A percentile compares a stretch with the other conserved stretches of the same genome.
phyloP scores from a whole-genome alignment of 2,329 filamentous ascomycete genomes.

The Tolypocladium pustulatum region DNA sequence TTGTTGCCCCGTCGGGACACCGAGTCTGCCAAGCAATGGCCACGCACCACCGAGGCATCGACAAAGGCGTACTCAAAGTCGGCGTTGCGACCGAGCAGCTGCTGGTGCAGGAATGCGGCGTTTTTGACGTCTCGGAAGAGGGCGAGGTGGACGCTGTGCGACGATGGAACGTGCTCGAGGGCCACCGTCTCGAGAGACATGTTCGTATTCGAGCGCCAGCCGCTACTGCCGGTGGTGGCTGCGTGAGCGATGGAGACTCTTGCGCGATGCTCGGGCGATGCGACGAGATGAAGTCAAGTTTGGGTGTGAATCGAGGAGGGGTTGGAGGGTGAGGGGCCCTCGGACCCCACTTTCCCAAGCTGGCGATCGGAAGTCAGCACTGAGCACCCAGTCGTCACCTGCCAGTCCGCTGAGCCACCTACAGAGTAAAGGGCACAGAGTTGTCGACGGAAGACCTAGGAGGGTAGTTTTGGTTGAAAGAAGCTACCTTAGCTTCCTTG shows the following conservation, averaged over 20 bases:
- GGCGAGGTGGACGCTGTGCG: conserved; percentile 59
- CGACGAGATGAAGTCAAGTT: background rate
- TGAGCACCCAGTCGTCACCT: background rate
- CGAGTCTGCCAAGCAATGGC: too few relatives aligned
- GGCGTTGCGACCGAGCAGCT: conserved; percentile 74
- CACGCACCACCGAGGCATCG: conserved; percentile 64
- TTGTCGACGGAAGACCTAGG: too few relatives aligned
- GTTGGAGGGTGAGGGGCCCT: background rate
- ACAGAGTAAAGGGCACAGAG: too few relatives aligned
- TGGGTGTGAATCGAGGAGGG: background rate
- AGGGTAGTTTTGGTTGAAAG: too few relatives aligned
- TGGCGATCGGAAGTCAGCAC: background rate
- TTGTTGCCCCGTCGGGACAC: too few relatives aligned
- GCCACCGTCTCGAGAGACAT: conserved; percentile 55
- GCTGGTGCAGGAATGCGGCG: conserved; percentile 64
- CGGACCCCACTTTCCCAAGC: background rate
- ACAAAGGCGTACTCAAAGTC: conserved; percentile 91
- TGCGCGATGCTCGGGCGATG: background rate
- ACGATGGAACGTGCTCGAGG: conserved; percentile 64
- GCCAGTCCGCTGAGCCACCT: background rate
- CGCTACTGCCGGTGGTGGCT: background rate
- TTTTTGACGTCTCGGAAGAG: conserved; percentile 73
- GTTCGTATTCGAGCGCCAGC: conserved; percentile 1
- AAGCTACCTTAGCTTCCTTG: too few relatives aligned
- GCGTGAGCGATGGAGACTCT: background rate